Base-by-base conservation (phyloP, 73 alveolate genomes). In the Halteria grandinella region DNA sequence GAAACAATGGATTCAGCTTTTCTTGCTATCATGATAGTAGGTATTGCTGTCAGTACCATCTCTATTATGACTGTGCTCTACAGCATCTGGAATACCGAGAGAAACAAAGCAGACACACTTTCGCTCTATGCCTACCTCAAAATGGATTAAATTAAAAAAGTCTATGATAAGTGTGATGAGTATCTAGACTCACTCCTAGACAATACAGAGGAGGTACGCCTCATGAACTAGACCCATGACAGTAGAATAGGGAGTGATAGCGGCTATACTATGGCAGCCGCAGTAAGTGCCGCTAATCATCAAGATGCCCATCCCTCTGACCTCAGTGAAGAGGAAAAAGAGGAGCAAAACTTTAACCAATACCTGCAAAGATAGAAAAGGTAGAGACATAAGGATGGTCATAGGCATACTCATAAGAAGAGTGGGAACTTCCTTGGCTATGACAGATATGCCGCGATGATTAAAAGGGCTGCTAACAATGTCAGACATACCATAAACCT, bases 321-420 rank as follows among this genome's bases (percentile, higher is more conserved):
- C n/a, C n/a, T n/a, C n/a, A n/a, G n/a, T n/a, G 80, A 66, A 28
- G 80, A 66, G 43, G 80, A 66, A 44, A 66, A 66, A 45, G 80
- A 66, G 17, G 80, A 54, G 7, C 52, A 66, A 66, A 14, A 29
- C 8, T 66, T 45, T 28, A 66, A 32, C 17, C 17, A 66, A 45
- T 66, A 25, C 51, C 29, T 66, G 17, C 11, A 15, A 34, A 44
- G 31, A 66, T 45, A 44, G 55, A 66, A 43, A 66, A 5, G 7
- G 1, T 23, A n/a, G 29, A 57, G 29, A 47, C n/a, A n/a, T n/a
- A n/a, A n/a, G n/a, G n/a, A n/a, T n/a, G n/a, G n/a, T n/a, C n/a
- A n/a, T n/a, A n/a, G n/a, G n/a, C n/a, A n/a, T n/a, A n/a, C n/a
- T n/a, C n/a, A n/a, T n/a, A n/a, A n/a, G n/a, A n/a, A n/a, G n/a